These are phyloP conservation scores for Dothideomycetes sp. DNA, from an alignment of 2,329 filamentous ascomycete genomes.

Conservation along the genomic window DNA sequence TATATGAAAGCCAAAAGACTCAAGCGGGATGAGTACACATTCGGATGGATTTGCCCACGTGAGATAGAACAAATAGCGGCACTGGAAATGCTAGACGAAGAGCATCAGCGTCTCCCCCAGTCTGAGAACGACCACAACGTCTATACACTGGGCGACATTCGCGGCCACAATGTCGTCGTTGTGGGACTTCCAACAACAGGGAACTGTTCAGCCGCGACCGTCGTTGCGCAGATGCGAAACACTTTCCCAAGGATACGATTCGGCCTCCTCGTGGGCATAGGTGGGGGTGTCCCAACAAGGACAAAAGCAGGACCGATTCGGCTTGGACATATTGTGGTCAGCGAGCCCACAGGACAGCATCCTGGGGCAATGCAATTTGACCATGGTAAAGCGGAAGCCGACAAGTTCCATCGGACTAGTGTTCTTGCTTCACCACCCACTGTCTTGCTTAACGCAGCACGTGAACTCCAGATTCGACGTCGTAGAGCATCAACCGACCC, in stretches of 20 bases:
- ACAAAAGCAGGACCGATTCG: conserved; percentile 1
- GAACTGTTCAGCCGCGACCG: conserved; percentile 7
- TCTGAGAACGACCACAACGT: conserved; percentile 10
- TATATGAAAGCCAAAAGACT: neutral
- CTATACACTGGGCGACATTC: conserved; percentile 16
- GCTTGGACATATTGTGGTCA: conserved; percentile 14
- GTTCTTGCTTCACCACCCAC: conserved; percentile 1
- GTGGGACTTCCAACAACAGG: neutral
- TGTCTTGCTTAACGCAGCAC: conserved; percentile 10
- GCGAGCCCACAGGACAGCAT: conserved; percentile 2
- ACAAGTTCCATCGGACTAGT: conserved; percentile 6
- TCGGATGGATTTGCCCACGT: conserved; percentile 20
- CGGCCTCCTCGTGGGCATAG: conserved; percentile 14
- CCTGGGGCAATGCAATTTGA: conserved; percentile 15
- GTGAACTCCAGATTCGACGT: neutral
- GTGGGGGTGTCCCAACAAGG: conserved; percentile 11
- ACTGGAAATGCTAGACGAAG: conserved; percentile 17
- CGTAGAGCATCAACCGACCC: neutral
- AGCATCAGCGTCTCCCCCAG: conserved; percentile 10
- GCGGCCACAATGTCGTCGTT: conserved; percentile 13
- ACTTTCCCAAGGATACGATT: conserved; percentile 12
- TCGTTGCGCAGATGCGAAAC: conserved; percentile 9
- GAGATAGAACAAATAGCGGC: conserved; percentile 17
- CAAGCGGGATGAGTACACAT: conserved; percentile 16
- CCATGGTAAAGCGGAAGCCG: conserved; percentile 7